These are phyloP conservation scores for Geranomyces michiganensis DNA, from an alignment of 192 early-diverging fungal genomes.

Conservation along the genomic window DNA sequence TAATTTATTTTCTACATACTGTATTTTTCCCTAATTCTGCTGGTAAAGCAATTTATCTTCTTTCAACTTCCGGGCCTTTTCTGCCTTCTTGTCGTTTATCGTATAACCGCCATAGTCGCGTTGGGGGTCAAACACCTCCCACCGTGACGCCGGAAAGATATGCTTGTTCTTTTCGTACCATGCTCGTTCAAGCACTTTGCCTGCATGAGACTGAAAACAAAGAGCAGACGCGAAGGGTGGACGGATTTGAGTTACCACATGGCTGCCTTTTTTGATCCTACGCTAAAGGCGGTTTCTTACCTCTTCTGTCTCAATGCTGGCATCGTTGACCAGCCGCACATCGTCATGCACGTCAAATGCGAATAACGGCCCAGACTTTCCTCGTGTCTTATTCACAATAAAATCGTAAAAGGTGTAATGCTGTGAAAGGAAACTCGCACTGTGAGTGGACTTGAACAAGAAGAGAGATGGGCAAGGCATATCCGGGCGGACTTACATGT, in stretches of 20 bases:
- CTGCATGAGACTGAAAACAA: conserved; percentile 75
- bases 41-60: too few species aligned
- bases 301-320: conserved; percentile 85
- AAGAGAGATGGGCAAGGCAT: not conserved
- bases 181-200: conserved; percentile 86
- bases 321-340: conserved; percentile 82
- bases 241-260: not conserved
- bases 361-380: conserved; percentile 94
- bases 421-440: conserved; percentile 14
- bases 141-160: conserved; percentile 90
- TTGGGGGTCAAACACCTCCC: conserved; percentile 89
- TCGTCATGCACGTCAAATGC: conserved; percentile 94
- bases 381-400: conserved; percentile 92
- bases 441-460: not conserved
- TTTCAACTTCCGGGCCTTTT: not conserved
- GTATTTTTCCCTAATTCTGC: too few species aligned
- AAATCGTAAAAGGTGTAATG: conserved; percentile 84
- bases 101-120: conserved; percentile 73
- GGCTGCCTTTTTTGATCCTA: not conserved
- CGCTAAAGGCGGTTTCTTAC: conserved; percentile 23
- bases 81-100: conserved; percentile 57
- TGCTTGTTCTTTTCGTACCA: conserved; percentile 77
- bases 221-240: not conserved
- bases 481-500: conserved; percentile 58
- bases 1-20: too few species aligned